Percentiles rank a stretch among this genome's conserved stretches.
phyloP scores from a whole-genome alignment of 164 flowering plant genomes.

The Kalanchoe fedtschenkoi region DNA sequence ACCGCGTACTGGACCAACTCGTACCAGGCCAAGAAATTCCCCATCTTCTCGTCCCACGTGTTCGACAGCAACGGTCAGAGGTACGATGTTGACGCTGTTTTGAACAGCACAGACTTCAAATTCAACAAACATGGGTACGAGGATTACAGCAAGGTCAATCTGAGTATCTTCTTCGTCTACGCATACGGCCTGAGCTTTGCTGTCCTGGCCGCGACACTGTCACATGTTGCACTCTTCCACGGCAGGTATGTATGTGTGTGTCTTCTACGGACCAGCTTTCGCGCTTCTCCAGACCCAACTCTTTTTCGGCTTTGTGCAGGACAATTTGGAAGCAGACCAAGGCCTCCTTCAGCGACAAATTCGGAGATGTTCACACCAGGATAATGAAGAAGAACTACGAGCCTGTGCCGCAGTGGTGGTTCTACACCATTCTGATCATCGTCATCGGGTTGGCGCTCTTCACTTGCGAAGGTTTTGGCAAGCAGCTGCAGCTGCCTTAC shows the following conservation, averaged over 20 bases:
- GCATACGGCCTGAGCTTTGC: constrained; percentile 50
- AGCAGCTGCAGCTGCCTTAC: constrained; percentile 48
- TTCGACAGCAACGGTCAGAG: constrained; percentile 25
- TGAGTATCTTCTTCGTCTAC: constrained; percentile 34
- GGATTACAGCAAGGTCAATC: constrained; percentile 32
- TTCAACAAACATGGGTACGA: constrained; percentile 29
- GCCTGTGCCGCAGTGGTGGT: constrained; percentile 59
- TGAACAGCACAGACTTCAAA: constrained; percentile 18
- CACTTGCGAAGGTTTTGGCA: constrained; percentile 32
- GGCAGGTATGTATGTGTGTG: constrained; percentile 21
- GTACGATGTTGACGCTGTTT: constrained; percentile 28
- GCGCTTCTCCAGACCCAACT: too few relatives aligned
- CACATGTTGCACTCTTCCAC: constrained; percentile 62
- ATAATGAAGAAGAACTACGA: constrained; percentile 52
- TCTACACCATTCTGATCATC: constrained; percentile 19
- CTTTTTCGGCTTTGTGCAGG: constrained; percentile 9
- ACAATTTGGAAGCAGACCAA: constrained; percentile 27
- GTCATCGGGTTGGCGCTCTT: constrained; percentile 20
- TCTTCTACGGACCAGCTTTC: neutral
- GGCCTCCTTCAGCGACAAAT: constrained; percentile 18
- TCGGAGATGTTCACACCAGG: constrained; percentile 34
- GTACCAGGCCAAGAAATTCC: constrained; percentile 41
- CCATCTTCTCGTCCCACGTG: constrained; percentile 35
- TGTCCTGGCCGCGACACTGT: constrained; percentile 33
- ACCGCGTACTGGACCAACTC: constrained; percentile 43